phyloP scores from a whole-genome alignment of 1,284 basidiomycete genomes.

The Somion occarium region DNA sequence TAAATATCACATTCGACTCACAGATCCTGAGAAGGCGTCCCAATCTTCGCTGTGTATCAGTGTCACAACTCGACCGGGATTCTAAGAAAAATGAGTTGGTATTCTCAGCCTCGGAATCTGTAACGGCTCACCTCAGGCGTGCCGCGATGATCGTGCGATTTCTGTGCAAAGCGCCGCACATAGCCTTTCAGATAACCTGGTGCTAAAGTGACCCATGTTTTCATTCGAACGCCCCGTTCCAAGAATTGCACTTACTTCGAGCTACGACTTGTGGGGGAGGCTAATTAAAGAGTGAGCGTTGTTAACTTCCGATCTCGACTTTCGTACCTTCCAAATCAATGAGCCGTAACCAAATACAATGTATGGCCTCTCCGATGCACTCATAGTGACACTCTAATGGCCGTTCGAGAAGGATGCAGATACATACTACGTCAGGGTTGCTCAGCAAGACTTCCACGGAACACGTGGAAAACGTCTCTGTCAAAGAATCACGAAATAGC shows the following conservation, averaged over 20 bases:
- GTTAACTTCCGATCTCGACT: not conserved
- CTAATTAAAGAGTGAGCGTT: constrained; percentile 28
- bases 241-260: constrained; percentile 47
- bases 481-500: too few relatives aligned
- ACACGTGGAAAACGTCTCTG: too few relatives aligned
- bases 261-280: constrained; percentile 67
- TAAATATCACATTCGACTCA: constrained; percentile 26
- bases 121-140: constrained; percentile 58
- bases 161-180: constrained; percentile 82
- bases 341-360: constrained; percentile 81
- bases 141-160: constrained; percentile 83
- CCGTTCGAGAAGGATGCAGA: too few relatives aligned
- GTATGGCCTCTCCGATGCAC: constrained; percentile 39
- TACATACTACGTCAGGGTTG: too few relatives aligned
- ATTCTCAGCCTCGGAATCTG: not conserved
- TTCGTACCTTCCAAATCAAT: constrained; percentile 70
- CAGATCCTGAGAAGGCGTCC: constrained; percentile 63
- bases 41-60: constrained; percentile 83
- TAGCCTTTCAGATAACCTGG: constrained; percentile 85
- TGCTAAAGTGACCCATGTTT: constrained; percentile 35
- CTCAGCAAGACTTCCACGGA: too few relatives aligned
- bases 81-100: constrained; percentile 32
- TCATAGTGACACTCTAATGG: too few relatives aligned
- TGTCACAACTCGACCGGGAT: constrained; percentile 83
- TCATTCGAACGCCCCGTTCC: not conserved